Evolutionary conservation across 306 rosid genomes (phyloP), one percentile per base, ranked within the genome.

Genomic region (Macrotyloma uniflorum): DNA sequence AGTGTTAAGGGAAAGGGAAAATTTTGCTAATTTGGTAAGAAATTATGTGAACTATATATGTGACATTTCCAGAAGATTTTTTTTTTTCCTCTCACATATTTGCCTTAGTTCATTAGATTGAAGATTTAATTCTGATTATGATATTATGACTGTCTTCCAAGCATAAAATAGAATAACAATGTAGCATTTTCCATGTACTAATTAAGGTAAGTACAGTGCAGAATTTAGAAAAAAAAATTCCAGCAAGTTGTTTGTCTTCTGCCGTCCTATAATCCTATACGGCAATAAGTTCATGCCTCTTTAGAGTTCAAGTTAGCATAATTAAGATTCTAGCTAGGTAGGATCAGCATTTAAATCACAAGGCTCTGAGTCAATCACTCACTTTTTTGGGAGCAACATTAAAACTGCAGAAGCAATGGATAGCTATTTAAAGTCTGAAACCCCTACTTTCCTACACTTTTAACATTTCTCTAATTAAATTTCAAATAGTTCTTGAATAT

Each of bases 321-420:
- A 46, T 24, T 26, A 68, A 45, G 54, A 28, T 15, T 68, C n/a
- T 68, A 70, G 61, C 43, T 23, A 32, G 26, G 28, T 69, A 47
- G 73, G 74, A 69, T 46, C n/a, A 69, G 75, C 75, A 69, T n/a
- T 47, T 69, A 47, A 69, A 47, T 69, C 61, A 28, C 49, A 67
- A 43, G 73, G 36, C 72, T 66, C 15, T 42, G 11, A 22, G 38
- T 67, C 72, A 67, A 67, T 23, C 53, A 40, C 19, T 45, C 8
- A 45, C 24, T 14, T 45, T 43, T 68, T 24, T 19, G 6, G 16
- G 43, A 51, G 24, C 14, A 10, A 11, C 73, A 24, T 68, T 67
- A 68, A 13, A 11, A 33, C 28, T 8, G 0, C 50, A 18, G 16
- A 63, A 63, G 16, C 69, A 63, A 63, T 35, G 15, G 28, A 36